phyloP scores from a whole-genome alignment of 129 eudicot genomes.

The Flaveria ramosissima region DNA sequence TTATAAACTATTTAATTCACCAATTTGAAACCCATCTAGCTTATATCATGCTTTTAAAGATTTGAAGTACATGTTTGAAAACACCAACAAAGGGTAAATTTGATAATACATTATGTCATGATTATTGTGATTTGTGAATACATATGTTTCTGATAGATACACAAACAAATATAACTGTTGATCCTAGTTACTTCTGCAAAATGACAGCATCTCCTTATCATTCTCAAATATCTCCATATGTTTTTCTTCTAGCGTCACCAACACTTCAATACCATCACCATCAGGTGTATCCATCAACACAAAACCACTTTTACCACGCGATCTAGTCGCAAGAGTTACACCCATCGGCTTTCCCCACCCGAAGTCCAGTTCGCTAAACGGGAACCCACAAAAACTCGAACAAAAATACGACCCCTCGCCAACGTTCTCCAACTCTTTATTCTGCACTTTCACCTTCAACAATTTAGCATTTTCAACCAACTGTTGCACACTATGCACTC shows the following conservation, averaged over 20 bases:
- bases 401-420: slow-evolving; percentile 2
- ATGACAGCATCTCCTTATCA: slow-evolving; percentile 3
- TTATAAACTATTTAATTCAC: no score
- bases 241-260: slow-evolving; percentile 4
- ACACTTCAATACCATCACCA: slow-evolving; percentile 5
- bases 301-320: background rate
- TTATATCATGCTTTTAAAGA: no score
- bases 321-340: slow-evolving; percentile 6
- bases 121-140: no score
- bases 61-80: no score
- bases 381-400: background rate
- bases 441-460: background rate
- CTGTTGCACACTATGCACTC: background rate
- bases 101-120: no score
- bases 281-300: background rate
- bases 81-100: no score
- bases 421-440: background rate
- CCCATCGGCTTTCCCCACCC: slow-evolving; percentile 14
- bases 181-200: background rate
- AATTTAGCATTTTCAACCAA: background rate
- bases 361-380: background rate
- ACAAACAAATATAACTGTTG: no score
- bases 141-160: no score
- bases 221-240: background rate
- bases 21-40: no score